Base-by-base conservation (phyloP, 2,329 filamentous ascomycete genomes). In the Hypoxylon sp. region DNA sequence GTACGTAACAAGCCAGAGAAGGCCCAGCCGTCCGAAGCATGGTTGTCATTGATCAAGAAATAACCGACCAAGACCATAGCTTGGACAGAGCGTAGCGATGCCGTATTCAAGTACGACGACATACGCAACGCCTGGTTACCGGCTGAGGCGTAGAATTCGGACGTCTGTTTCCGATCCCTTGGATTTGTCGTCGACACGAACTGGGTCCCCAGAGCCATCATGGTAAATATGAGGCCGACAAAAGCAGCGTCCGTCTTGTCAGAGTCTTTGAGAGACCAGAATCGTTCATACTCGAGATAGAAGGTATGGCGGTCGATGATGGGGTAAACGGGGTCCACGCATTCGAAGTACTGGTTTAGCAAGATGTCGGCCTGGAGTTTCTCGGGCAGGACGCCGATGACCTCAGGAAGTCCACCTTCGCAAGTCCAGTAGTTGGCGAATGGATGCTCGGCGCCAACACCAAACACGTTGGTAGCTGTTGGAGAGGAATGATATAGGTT, bases 371-470 rank as follows among this genome's bases (percentile, higher is more conserved):
- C 88, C 72, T 92, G 89, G 7, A 88, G 75, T 75, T 91, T 92
- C 55, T 88, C 88, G 0, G 90, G 90, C 10, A 94, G 77, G 3
- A 92, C 88, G 1, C 84, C 86, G 38, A 92, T 86, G 5, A 92
- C 89, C 73, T 94, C 90, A 7, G 85, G 80, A 15, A 94, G 76
- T 0, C 89, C 90, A 43, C 90, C 90, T 59, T 88, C 83, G 68
- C 88, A 91, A 2, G 89, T 93, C 90, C 90, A 94, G 73, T 93
- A 93, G 70, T 93, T 93, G 68, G 88, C 87, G 70, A 92, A 92
- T 0, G 89, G 89, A 69, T 92, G 89, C 69, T 91, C 88, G 0
- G 88, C 87, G 11, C 88, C 89, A 62, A 92, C 86, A n/a, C 90
- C 90, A 70, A 93, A 93, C 52, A 92, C 88, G 63, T 91, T 91